Evolutionary conservation across 352 stramenopile genomes (phyloP).

Genomic region (Pythium rhizo-oryzae): DNA sequence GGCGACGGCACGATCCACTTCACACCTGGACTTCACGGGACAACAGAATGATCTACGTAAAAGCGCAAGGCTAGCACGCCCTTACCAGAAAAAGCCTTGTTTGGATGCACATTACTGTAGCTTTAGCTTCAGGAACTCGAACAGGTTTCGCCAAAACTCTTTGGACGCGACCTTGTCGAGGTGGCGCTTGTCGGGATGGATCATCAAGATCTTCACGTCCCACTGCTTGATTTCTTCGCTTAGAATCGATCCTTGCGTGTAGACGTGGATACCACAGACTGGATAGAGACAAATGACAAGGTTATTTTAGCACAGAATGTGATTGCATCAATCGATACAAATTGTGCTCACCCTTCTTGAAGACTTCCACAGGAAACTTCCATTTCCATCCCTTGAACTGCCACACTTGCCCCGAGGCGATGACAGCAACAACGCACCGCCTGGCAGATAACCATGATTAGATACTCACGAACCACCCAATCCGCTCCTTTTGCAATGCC

Average conservation of each 20-base stretch:
- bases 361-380: conserved; percentile 90
- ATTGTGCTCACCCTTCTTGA: conserved; percentile 81
- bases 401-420: conserved; percentile 89
- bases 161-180: conserved; percentile 89
- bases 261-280: conserved; percentile 87
- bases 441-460: conserved; percentile 32
- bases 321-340: too few species aligned
- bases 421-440: conserved; percentile 88
- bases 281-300: background rate
- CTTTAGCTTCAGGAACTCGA: conserved; percentile 84
- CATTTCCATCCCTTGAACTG: conserved; percentile 95
- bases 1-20: background rate
- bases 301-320: background rate
- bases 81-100: background rate
- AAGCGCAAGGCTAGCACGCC: background rate
- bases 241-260: conserved; percentile 81
- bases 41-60: background rate
- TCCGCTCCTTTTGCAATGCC: conserved; percentile 6
- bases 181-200: conserved; percentile 91
- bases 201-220: conserved; percentile 92
- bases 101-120: conserved; percentile 54
- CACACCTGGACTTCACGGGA: background rate
- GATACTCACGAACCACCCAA: background rate
- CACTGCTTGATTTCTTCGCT: conserved; percentile 88
- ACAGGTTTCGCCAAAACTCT: conserved; percentile 92